phyloP scores from a whole-genome alignment of 768 basidiomycete genomes.

The Suillus subaureus region DNA sequence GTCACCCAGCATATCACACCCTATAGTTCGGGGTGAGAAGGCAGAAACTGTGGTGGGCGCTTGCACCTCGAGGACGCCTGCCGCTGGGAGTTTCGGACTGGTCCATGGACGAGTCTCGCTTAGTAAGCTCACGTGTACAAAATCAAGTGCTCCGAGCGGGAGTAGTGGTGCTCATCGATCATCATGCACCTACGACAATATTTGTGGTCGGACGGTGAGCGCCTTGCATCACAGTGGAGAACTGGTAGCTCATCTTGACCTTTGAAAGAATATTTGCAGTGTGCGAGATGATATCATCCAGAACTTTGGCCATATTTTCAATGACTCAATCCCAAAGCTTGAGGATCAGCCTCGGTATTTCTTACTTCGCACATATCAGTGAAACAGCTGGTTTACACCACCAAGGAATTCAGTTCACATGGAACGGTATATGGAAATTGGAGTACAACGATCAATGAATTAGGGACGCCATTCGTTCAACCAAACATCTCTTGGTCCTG shows the following conservation, averaged over 20 bases:
- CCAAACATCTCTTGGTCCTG: slow-evolving; percentile 14
- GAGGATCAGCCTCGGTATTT: no score
- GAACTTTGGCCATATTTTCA: neutral
- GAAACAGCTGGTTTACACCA: no score
- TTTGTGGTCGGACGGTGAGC: neutral
- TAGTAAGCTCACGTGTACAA: neutral
- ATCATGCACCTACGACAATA: neutral
- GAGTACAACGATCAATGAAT: neutral
- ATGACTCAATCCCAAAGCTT: neutral
- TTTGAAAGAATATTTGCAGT: neutral
- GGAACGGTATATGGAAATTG: no score
- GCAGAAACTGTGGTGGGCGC: neutral
- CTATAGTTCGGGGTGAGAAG: neutral
- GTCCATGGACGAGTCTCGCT: neutral
- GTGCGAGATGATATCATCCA: neutral
- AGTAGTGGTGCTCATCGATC: no score
- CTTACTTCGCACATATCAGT: no score
- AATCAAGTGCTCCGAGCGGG: no score
- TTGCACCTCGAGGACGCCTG: neutral
- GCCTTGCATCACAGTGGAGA: neutral
- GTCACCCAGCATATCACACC: neutral
- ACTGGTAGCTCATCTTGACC: neutral
- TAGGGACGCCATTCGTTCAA: slow-evolving; percentile 14
- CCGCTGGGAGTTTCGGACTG: no score
- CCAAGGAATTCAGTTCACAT: no score